These are phyloP conservation scores for Chaetomium fimeti DNA, from an alignment of 495 filamentous ascomycete species.

Conservation along the genomic window DNA sequence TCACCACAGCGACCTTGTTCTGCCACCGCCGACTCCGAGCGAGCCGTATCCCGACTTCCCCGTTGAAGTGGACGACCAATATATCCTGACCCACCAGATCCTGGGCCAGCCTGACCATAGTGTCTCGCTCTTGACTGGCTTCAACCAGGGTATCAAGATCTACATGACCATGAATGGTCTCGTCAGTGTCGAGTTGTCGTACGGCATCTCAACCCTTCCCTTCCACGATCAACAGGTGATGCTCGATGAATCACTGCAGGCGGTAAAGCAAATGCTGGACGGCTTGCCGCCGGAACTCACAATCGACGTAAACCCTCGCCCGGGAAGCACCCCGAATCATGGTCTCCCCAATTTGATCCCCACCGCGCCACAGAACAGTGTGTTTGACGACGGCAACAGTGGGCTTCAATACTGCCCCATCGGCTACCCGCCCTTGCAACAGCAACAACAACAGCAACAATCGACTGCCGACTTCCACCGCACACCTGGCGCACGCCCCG, in stretches of 20 bases:
- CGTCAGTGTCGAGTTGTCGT: slow-evolving; percentile 67
- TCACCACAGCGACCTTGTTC: slow-evolving; percentile 58
- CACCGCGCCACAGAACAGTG: slow-evolving; percentile 8
- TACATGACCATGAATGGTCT: slow-evolving; percentile 69
- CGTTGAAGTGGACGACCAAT: slow-evolving; percentile 75
- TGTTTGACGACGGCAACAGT: slow-evolving; percentile 23
- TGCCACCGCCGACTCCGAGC: slow-evolving; percentile 67
- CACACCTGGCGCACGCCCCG: slow-evolving; percentile 35
- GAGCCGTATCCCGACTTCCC: slow-evolving; percentile 81
- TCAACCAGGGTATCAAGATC: slow-evolving; percentile 72
- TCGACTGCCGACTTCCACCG: slow-evolving; percentile 42
- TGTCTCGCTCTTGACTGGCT: slow-evolving; percentile 66
- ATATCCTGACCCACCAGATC: slow-evolving; percentile 61
- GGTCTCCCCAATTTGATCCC: background rate
- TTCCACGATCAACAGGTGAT: slow-evolving; percentile 69
- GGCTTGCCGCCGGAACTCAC: slow-evolving; percentile 60
- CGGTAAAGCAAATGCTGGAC: slow-evolving; percentile 59
- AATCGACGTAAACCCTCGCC: slow-evolving; percentile 42
- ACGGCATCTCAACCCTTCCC: slow-evolving; percentile 66
- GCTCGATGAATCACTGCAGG: slow-evolving; percentile 59
- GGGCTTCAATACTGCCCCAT: slow-evolving; percentile 41
- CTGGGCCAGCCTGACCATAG: slow-evolving; percentile 60
- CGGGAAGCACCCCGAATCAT: background rate
- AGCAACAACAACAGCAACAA: slow-evolving; percentile 24
- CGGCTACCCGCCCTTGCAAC: slow-evolving; percentile 26